These are phyloP conservation scores for Aspergillus heteromorphus DNA, from an alignment of 495 filamentous ascomycete species.

Conservation along the genomic window DNA sequence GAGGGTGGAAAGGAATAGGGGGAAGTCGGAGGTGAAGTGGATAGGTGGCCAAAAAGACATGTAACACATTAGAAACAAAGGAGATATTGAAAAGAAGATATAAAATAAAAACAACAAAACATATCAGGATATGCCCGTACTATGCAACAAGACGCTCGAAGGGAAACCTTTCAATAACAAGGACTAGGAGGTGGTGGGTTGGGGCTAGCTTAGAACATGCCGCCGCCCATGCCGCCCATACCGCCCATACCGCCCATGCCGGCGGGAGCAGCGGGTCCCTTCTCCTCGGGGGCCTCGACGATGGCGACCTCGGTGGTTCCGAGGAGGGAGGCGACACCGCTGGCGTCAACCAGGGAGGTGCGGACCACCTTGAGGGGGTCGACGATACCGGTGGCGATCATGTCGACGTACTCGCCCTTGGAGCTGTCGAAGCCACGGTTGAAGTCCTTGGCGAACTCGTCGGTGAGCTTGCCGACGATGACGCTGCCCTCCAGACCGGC, in stretches of 20 bases:
- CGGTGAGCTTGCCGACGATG: slow-evolving; percentile 94
- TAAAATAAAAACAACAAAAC: slow-evolving; percentile 26
- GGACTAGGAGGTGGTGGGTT: slow-evolving; percentile 6
- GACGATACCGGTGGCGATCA: slow-evolving; percentile 94
- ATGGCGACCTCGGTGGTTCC: slow-evolving; percentile 98
- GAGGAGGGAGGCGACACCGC: slow-evolving; percentile 92
- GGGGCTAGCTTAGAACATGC: slow-evolving; percentile 42
- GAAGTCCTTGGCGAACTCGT: slow-evolving; percentile 89
- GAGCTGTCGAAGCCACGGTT: slow-evolving; percentile 96
- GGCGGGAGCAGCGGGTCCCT: slow-evolving; percentile 54
- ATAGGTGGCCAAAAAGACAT: slow-evolving; percentile 34
- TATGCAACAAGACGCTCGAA: slow-evolving; percentile 42
- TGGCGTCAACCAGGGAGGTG: slow-evolving; percentile 88
- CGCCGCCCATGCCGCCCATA: slow-evolving; percentile 58
- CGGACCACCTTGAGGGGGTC: slow-evolving; percentile 99
- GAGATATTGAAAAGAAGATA: slow-evolving; percentile 11
- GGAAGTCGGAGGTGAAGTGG: slow-evolving; percentile 1
- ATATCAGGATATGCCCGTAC: slow-evolving; percentile 31
- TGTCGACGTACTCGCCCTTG: slow-evolving; percentile 97
- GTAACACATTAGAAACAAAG: slow-evolving; percentile 41
- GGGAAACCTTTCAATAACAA: slow-evolving; percentile 22
- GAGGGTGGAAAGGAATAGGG: slow-evolving; percentile 7
- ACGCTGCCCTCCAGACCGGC: slow-evolving; percentile 94
- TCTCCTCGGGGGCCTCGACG: slow-evolving; percentile 92
- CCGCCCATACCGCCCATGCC: slow-evolving; percentile 65